Conservation (phyloP, 306 rosid genomes). For the Medicago truncatula region DNA sequence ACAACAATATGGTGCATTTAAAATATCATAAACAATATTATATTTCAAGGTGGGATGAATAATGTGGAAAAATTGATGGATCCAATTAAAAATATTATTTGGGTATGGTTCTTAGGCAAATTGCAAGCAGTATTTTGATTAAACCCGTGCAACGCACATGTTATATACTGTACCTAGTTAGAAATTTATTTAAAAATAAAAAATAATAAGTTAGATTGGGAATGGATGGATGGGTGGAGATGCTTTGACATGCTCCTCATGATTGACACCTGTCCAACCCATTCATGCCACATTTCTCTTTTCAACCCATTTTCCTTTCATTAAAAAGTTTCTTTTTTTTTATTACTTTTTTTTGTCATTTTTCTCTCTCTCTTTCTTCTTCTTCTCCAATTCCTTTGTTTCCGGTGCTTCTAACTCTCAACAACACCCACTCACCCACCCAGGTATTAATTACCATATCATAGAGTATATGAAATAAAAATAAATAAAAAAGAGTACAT, state of each 20-base stretch:
- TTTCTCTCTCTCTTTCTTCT: slow-evolving; percentile 15
- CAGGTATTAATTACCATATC: slow-evolving; percentile 28
- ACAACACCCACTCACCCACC: slow-evolving; percentile 28
- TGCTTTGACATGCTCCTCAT: slow-evolving; percentile 50
- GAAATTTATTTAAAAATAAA: background rate
- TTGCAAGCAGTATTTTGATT: too few relatives aligned
- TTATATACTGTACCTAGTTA: too few relatives aligned
- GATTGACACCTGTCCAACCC: slow-evolving; percentile 62
- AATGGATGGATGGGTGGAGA: slow-evolving; percentile 64
- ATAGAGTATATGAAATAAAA: background rate
- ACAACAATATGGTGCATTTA: too few relatives aligned
- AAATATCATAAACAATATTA: too few relatives aligned
- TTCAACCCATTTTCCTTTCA: slow-evolving; percentile 20
- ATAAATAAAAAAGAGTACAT: background rate
- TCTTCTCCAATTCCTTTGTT: slow-evolving; percentile 14
- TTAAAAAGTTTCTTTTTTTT: slow-evolving; percentile 19
- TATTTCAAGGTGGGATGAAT: too few relatives aligned
- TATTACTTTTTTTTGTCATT: background rate
- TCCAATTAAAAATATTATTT: too few relatives aligned
- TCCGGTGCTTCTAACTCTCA: slow-evolving; percentile 19
- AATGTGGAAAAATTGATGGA: too few relatives aligned
- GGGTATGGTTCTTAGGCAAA: too few relatives aligned
- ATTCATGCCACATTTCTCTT: slow-evolving; percentile 32
- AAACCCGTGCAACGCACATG: too few relatives aligned
- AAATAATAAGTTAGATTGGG: background rate